Evolutionary conservation across 805 yeast genomes (phyloP), one percentile per base, ranked within the genome.

Genomic region (Kazachstania taianensis): DNA sequence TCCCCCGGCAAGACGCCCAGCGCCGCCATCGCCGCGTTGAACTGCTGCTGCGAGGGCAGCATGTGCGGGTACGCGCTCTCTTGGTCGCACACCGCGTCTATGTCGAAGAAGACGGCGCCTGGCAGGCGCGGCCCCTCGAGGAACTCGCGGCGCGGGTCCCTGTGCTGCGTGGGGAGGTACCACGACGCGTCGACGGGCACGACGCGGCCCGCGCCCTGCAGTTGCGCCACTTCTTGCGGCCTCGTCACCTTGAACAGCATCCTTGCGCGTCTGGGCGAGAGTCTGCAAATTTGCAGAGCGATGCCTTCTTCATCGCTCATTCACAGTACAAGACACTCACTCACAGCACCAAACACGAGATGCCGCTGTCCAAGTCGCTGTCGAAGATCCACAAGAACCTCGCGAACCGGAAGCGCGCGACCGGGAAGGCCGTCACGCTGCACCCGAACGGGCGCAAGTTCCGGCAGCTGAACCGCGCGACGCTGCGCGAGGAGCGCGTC

Each of bases 371-470:
- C n/a, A 59, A 57, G 36, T 52, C 63, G 2, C 34, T 59, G 22
- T 39, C 53, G 10, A 59, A 59, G 43, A 48, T 59, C 30, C 52
- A 54, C 30, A 58, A 57, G 39, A 50, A 48, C 16, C 9, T 39
- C 15, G 32, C 31, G 16, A 35, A 32, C 7, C 28, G 16, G 20
- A 31, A 49, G 18, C 52, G 42, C 18, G 32, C 42, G 20, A 49
- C 51, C 19, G 53, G 53, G 13, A 59, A 57, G 39, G 46, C 46
- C 20, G 36, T 40, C 8, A 48, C 50, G n/a, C 47, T 59, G 22
- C 97, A 89, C 55, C 92, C 94, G 16, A 80, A 78, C 51, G 95
- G 96, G 7, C 72, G 96, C 36, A 89, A 86, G 58, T 81, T 85
- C 57, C 80, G 80, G 58, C 84, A 81, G 54, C 63, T 89, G 35